Evolutionary conservation across 2,329 filamentous ascomycete genomes (phyloP).

Genomic region (Arachnopeziza araneosa): DNA sequence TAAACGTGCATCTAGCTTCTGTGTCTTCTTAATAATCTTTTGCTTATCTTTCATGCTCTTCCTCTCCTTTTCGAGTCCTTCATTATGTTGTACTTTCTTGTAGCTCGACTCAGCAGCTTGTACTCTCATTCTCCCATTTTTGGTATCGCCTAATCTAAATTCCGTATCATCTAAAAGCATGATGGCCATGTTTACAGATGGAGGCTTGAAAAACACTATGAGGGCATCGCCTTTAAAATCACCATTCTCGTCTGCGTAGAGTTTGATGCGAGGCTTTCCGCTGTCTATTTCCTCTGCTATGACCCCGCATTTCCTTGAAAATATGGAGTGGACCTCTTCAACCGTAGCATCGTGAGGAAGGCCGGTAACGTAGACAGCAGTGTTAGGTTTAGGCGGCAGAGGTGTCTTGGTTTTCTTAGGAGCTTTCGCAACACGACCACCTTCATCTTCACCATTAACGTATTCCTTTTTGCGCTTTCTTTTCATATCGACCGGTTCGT

Average conservation of each 20-base stretch:
- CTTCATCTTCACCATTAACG: conserved; percentile 41
- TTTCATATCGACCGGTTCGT: conserved; percentile 41
- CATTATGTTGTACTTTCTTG: conserved; percentile 74
- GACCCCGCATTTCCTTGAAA: conserved; percentile 79
- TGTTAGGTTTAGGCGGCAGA: conserved; percentile 58
- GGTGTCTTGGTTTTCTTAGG: conserved; percentile 31
- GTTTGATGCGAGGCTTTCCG: conserved; percentile 81
- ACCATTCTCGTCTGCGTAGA: conserved; percentile 78
- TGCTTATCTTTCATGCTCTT: conserved; percentile 63
- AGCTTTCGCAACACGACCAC: conserved; percentile 28
- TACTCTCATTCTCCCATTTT: conserved; percentile 66
- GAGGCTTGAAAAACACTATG: conserved; percentile 89
- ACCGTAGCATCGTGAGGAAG: conserved; percentile 74
- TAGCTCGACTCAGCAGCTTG: conserved; percentile 84
- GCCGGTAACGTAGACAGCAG: conserved; percentile 86
- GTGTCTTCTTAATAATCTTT: conserved; percentile 86
- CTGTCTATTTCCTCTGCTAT: conserved; percentile 93
- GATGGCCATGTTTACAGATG: conserved; percentile 83
- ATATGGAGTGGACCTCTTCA: conserved; percentile 76
- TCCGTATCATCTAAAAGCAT: conserved; percentile 76
- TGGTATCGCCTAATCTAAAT: conserved; percentile 58
- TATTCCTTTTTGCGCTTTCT: conserved; percentile 46
- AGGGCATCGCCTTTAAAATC: conserved; percentile 91
- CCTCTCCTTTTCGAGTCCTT: conserved; percentile 38
- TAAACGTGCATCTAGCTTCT: conserved; percentile 85